phyloP scores from a whole-genome alignment of 352 stramenopile genomes.

The Aphanomyces stellatus region DNA sequence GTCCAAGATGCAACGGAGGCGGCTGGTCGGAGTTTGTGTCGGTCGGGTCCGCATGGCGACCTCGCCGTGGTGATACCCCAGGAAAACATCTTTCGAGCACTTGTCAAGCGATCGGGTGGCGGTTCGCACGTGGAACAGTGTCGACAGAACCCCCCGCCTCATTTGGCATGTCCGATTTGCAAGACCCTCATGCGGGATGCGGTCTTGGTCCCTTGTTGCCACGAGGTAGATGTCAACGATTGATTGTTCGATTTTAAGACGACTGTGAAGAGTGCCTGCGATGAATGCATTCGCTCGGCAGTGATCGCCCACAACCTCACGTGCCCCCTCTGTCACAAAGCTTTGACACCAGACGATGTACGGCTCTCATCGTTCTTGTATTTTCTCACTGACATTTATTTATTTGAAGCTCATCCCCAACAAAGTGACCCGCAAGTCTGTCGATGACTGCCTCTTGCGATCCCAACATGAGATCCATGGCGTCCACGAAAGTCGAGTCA shows the following conservation, averaged over 20 bases:
- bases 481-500: conserved; percentile 70
- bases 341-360: conserved; percentile 75
- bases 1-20: conserved; percentile 79
- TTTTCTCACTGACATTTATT: neutral
- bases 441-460: conserved; percentile 73
- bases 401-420: conserved; percentile 47
- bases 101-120: conserved; percentile 81
- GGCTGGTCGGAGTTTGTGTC: conserved; percentile 78
- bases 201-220: conserved; percentile 79
- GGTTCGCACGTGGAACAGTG: conserved; percentile 85
- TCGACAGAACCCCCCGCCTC: conserved; percentile 82
- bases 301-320: conserved; percentile 75
- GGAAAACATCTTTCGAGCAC: conserved; percentile 89
- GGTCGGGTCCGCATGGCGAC: conserved; percentile 62
- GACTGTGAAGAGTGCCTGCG: conserved; percentile 51
- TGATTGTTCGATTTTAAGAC: neutral
- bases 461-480: conserved; percentile 74
- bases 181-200: conserved; percentile 83
- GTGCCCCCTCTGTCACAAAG: conserved; percentile 64
- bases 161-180: conserved; percentile 83
- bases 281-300: conserved; percentile 68
- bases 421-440: conserved; percentile 69
- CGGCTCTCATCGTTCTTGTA: too few relatives aligned
- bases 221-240: conserved; percentile 53
- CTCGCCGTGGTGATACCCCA: conserved; percentile 86